A percentile compares a stretch with the other conserved stretches of the same genome.
Conservation (phyloP, 2,329 filamentous ascomycete species). For the Cordyceps cateniannulata region DNA sequence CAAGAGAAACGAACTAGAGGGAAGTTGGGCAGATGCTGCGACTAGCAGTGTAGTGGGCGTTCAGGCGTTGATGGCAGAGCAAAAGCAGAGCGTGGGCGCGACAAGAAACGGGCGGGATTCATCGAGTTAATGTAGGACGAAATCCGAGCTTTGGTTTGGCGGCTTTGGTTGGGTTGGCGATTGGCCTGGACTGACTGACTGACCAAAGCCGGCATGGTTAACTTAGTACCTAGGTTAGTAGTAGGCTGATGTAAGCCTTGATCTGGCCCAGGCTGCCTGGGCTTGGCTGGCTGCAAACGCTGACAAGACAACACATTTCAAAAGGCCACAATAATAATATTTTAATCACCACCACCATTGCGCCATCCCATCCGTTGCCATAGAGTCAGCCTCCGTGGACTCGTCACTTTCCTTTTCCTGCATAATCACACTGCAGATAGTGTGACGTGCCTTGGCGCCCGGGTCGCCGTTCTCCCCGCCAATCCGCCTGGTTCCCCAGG, state of each 20-base stretch:
- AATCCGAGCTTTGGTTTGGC: constrained; percentile 6
- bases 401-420: neutral
- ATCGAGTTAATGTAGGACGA: constrained; percentile 13
- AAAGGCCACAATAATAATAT: neutral
- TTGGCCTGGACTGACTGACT: neutral
- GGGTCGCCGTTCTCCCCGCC: neutral
- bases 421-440: neutral
- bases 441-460: neutral
- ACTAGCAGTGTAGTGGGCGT: neutral
- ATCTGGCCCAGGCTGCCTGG: neutral
- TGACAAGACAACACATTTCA: neutral
- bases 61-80: constrained; percentile 8
- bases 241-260: constrained; percentile 9
- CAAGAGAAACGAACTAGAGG: neutral
- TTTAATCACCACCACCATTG: neutral
- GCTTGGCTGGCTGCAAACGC: neutral
- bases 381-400: neutral
- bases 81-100: constrained; percentile 2
- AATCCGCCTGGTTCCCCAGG: neutral
- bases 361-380: neutral
- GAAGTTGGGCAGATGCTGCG: neutral
- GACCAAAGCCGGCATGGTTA: constrained; percentile 8
- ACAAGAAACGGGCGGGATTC: constrained; percentile 13
- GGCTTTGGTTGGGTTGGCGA: neutral
- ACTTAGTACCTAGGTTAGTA: no score